Conservation (phyloP, 2,329 filamentous ascomycete species). For the Lecanicillium sp. region DNA sequence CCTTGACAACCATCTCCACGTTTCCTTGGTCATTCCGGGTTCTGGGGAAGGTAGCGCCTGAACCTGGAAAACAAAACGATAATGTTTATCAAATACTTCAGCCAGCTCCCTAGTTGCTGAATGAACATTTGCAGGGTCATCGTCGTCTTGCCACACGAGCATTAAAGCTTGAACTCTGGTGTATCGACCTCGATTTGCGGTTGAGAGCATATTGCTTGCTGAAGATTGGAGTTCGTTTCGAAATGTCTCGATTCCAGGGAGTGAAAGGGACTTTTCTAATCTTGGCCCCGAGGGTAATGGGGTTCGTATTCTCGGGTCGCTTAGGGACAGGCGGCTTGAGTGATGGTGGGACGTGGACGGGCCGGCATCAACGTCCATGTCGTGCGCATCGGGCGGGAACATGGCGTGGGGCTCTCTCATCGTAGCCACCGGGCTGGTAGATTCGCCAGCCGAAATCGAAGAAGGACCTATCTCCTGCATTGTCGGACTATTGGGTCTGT, state of each 20-base stretch:
- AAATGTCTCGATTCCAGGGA: constrained; percentile 46
- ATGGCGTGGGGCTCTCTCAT: constrained; percentile 31
- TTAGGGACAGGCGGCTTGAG: constrained; percentile 33
- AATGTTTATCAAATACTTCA: constrained; percentile 45
- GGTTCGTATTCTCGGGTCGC: constrained; percentile 47
- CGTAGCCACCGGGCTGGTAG: constrained; percentile 40
- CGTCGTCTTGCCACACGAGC: constrained; percentile 52
- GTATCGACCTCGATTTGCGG: constrained; percentile 47
- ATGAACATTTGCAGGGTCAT: constrained; percentile 35
- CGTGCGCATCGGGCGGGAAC: constrained; percentile 41
- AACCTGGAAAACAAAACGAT: constrained; percentile 44
- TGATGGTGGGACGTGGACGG: constrained; percentile 27
- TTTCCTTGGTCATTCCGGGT: constrained; percentile 39
- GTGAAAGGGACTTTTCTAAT: constrained; percentile 43
- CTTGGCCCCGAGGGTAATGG: constrained; percentile 51
- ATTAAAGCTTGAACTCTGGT: constrained; percentile 46
- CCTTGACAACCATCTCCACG: constrained; percentile 48
- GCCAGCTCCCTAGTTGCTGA: constrained; percentile 42
- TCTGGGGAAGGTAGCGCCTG: constrained; percentile 42
- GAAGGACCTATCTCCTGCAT: constrained; percentile 43
- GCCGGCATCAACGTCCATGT: constrained; percentile 50
- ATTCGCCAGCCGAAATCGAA: constrained; percentile 33
- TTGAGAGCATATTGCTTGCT: constrained; percentile 43
- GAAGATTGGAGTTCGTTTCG: constrained; percentile 48
- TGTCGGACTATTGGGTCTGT: constrained; percentile 44